Conservation (phyloP, 306 rosid species). For the Fragaria vesca region DNA sequence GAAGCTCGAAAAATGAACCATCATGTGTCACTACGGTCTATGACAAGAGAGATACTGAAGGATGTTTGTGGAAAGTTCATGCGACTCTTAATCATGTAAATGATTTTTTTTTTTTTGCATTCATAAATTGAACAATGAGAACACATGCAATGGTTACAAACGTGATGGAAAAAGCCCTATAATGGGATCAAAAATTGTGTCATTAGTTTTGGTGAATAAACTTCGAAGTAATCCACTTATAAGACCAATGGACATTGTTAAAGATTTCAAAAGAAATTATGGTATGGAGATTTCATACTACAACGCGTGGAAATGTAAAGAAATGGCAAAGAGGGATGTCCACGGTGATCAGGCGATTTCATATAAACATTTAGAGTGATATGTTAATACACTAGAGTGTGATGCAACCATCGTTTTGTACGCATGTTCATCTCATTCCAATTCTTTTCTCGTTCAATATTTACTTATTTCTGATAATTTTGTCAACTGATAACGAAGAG, state of each 20-base stretch:
- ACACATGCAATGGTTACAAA: no score
- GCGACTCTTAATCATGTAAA: no score
- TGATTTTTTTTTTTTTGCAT: no score
- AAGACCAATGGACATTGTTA: not conserved
- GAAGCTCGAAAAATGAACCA: no score
- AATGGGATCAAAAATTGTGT: not conserved
- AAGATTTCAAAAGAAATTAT: not conserved
- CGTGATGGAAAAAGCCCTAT: no score
- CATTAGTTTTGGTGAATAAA: not conserved
- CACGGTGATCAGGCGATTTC: not conserved
- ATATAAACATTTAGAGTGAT: not conserved
- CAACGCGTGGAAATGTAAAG: not conserved
- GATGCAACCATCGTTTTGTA: not conserved
- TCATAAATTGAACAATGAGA: no score
- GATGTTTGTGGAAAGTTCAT: no score
- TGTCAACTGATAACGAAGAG: no score
- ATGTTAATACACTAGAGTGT: not conserved
- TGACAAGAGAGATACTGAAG: no score
- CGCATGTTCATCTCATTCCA: not conserved
- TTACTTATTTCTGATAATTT: no score
- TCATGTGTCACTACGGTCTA: no score
- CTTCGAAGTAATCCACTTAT: not conserved
- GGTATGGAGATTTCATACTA: not conserved
- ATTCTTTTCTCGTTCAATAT: no score
- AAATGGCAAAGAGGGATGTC: not conserved